These are phyloP conservation scores for Stemphylium beticola DNA, from an alignment of 2,329 filamentous ascomycete species.

Conservation along the genomic window DNA sequence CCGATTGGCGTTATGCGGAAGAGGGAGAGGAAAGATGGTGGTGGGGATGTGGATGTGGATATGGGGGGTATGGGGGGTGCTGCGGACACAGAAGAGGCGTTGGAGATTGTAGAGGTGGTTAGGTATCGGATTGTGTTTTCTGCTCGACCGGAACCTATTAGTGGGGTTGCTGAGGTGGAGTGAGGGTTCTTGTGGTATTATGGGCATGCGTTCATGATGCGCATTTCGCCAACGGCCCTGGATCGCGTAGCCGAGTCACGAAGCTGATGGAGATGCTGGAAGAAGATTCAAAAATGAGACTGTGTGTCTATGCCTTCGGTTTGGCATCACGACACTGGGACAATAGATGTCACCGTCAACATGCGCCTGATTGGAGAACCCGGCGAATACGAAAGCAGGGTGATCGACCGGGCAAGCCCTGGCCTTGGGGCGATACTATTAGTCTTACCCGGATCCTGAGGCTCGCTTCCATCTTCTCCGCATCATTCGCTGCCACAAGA, in stretches of 20 bases:
- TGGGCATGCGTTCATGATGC: no score
- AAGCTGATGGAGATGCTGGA: no score
- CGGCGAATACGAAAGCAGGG: no score
- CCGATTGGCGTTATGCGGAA: constrained; percentile 78
- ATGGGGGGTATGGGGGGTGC: constrained; percentile 12
- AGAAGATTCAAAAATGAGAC: no score
- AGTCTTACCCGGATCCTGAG: constrained; percentile 4
- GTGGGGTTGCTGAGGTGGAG: constrained; percentile 28
- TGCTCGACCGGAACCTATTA: constrained; percentile 81
- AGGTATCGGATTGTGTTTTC: constrained; percentile 88
- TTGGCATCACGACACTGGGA: no score
- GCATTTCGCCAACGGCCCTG: no score
- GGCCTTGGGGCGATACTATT: background rate
- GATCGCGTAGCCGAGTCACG: no score
- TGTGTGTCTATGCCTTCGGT: no score
- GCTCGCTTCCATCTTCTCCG: constrained; percentile 1
- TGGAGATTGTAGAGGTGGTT: constrained; percentile 88
- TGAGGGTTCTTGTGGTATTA: background rate
- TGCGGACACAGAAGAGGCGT: constrained; percentile 50
- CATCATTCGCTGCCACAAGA: background rate
- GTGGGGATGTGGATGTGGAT: constrained; percentile 27
- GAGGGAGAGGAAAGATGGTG: constrained; percentile 38
- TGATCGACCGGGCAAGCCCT: background rate
- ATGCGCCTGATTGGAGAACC: no score
- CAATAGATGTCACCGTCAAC: no score